Conservation (phyloP, 2,329 filamentous ascomycete species). For the Paradendryphiella salina region DNA sequence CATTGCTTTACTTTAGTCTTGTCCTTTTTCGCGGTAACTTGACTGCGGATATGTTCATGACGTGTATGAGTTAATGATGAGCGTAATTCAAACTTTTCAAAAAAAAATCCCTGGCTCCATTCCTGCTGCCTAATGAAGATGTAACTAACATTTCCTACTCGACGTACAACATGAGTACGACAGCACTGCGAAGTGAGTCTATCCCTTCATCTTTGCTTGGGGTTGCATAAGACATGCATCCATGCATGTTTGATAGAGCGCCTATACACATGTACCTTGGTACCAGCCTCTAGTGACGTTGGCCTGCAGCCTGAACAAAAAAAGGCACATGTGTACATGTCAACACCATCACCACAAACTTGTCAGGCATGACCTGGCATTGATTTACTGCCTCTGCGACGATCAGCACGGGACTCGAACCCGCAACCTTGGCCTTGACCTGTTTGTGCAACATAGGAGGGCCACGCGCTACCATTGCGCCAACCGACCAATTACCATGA, state of each 20-base stretch:
- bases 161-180: no score
- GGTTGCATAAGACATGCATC: no score
- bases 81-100: conserved; percentile 17
- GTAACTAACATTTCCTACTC: no score
- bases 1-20: conserved; percentile 25
- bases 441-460: conserved; percentile 29
- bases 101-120: not conserved
- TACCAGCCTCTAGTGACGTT: no score
- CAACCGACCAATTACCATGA: conserved; percentile 33
- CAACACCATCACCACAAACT: no score
- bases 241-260: no score
- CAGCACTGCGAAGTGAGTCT: no score
- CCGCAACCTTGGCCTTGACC: conserved; percentile 43
- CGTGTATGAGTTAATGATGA: conserved; percentile 32
- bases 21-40: conserved; percentile 24
- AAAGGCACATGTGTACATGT: no score
- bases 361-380: no score
- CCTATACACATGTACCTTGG: no score
- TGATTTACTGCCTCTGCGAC: not conserved
- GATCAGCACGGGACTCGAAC: conserved; percentile 46
- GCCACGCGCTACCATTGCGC: conserved; percentile 48
- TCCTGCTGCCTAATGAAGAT: not conserved
- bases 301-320: no score
- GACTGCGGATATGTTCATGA: conserved; percentile 29
- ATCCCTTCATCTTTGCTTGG: no score